These are phyloP conservation scores for Fusarium miscanthi DNA, from an alignment of 2,329 filamentous ascomycete genomes.

Conservation along the genomic window DNA sequence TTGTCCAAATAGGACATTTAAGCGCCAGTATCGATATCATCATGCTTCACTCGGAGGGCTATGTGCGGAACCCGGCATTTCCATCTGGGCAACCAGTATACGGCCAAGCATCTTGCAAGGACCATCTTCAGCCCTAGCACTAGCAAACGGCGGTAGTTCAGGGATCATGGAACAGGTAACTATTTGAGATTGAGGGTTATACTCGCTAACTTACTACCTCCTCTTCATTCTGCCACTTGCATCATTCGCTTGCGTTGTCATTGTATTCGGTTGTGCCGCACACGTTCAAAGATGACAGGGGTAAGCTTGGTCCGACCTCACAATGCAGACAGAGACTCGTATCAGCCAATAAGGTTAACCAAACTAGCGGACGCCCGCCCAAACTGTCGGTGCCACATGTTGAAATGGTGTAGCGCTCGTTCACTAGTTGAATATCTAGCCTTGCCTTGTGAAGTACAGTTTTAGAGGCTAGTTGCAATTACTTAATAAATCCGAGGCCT, in stretches of 20 bases:
- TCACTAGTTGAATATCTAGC: neutral
- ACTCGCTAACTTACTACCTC: neutral
- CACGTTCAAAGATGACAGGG: conserved; percentile 14
- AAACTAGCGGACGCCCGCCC: conserved; percentile 26
- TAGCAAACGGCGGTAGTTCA: neutral
- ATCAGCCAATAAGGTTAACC: conserved; percentile 10
- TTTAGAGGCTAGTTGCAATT: neutral
- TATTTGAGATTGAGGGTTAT: neutral
- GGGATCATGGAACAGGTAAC: neutral
- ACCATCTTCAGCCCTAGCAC: conserved; percentile 30
- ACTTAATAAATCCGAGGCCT: neutral
- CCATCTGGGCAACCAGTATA: neutral
- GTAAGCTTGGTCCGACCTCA: conserved; percentile 6
- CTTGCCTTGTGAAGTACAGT: conserved; percentile 10
- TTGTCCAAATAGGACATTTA: conserved; percentile 5
- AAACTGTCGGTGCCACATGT: conserved; percentile 29
- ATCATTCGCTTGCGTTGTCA: neutral
- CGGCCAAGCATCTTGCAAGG: conserved; percentile 23
- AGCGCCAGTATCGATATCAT: conserved; percentile 1
- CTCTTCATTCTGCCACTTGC: neutral
- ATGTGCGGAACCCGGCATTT: neutral
- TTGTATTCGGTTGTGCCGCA: conserved; percentile 32
- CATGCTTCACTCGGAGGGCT: conserved; percentile 10
- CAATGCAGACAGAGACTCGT: conserved; percentile 5
- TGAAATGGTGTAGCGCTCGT: neutral